Conservation (phyloP, 352 stramenopile species). For the Pythium aphanidermatum region DNA sequence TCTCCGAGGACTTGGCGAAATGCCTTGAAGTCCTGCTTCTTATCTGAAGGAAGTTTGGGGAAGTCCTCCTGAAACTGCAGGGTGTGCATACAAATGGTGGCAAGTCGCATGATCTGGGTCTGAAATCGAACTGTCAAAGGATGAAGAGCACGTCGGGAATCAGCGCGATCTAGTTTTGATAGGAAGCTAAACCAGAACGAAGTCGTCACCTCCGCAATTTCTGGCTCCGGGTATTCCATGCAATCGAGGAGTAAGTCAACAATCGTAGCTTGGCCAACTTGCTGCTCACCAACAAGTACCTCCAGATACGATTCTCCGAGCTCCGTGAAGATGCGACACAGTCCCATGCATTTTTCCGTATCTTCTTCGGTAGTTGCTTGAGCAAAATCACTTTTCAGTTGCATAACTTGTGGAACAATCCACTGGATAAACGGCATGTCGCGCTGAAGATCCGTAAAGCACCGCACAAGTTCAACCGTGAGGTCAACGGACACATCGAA, state of each 20-base stretch:
- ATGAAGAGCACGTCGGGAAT: neutral
- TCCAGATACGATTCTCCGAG: constrained; percentile 84
- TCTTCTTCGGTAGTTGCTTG: constrained; percentile 51
- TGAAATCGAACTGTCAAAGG: constrained; percentile 28
- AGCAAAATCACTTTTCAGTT: constrained; percentile 47
- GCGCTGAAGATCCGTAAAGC: constrained; percentile 41
- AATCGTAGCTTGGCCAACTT: constrained; percentile 51
- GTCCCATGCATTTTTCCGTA: constrained; percentile 61
- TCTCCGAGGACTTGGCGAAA: constrained; percentile 78
- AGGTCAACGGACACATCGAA: constrained; percentile 84
- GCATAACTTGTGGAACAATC: constrained; percentile 72
- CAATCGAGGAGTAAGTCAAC: constrained; percentile 86
- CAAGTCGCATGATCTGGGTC: constrained; percentile 46
- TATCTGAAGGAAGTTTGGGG: constrained; percentile 48
- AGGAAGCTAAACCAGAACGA: constrained; percentile 80
- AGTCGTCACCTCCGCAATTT: constrained; percentile 81
- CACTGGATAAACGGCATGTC: constrained; percentile 62
- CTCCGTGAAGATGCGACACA: constrained; percentile 89
- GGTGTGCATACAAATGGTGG: constrained; percentile 75
- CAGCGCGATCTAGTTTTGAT: constrained; percentile 7
- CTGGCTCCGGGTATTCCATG: constrained; percentile 72
- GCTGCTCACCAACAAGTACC: constrained; percentile 57
- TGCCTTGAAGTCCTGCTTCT: constrained; percentile 75
- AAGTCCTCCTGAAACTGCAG: constrained; percentile 75
- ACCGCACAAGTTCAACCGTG: constrained; percentile 68